Base-by-base conservation (phyloP, 495 filamentous ascomycete species). In the Rhizodiscina lignyota region DNA sequence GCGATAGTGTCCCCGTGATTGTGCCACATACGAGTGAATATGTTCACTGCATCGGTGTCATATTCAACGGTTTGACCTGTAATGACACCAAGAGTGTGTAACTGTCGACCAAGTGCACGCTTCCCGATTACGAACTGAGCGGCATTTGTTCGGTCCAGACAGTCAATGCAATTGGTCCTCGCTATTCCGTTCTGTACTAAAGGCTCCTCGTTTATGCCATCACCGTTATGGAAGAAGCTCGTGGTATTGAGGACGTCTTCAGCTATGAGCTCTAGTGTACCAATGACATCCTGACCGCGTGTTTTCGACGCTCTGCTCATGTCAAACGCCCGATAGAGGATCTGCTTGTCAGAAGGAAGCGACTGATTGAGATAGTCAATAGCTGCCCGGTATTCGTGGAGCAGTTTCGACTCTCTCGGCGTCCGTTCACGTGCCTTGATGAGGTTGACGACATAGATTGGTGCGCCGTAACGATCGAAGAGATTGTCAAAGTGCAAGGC, bases 81-180 rank as follows among this genome's bases (percentile, higher is more conserved):
- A 32, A 94, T 79, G 18, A 96, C 74, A 8, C 89, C 89, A 4
- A 97, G 67, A 4, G 91, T 87, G 55, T 93, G 81, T 8, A 97
- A 68, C 54, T 97, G 89, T 49, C 92, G 68, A 2, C 85, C 87
- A 3, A 97, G 68, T 0, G 89, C 91, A 29, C 83, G 62, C 58
- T 97, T 97, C n/a, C 85, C 89, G 44, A 97, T 85, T 18, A 97
- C 89, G 49, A 96, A 97, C 49, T 97, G 89, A 1, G 85, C 85
- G 13, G 89, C 89, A 54, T 97, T 97, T 3, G 89, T 97, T 28
- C 89, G 72, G 52, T 97, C 89, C 11, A 97, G 64, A 44, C 89
- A 97, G 49, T 97, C 89, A 42, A 96, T 96, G 51, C 89, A 97
- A 48, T 97, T 97, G 1, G 91, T 96, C 42, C 89, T 74, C 11